These are phyloP conservation scores for Panicum hallii DNA, from an alignment of 202 grass and related monocot species.

Conservation along the genomic window DNA sequence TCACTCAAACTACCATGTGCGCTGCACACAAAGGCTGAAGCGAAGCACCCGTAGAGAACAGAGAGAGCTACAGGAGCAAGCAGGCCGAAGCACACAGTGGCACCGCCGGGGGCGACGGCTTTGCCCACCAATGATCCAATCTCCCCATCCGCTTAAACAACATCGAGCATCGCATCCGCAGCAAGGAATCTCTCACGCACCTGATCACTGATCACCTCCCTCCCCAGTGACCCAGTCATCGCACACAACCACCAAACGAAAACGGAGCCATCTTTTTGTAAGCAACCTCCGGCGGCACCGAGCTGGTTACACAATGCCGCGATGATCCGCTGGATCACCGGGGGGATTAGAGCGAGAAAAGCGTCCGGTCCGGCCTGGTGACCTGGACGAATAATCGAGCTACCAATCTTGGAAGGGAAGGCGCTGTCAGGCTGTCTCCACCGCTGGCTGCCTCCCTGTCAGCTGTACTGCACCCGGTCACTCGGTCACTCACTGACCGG, in stretches of 20 bases:
- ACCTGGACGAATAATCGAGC: slow-evolving; percentile 28
- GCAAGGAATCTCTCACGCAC: not conserved
- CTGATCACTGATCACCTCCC: not conserved
- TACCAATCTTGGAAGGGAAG: not conserved
- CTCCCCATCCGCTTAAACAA: not conserved
- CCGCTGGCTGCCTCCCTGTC: slow-evolving; percentile 42
- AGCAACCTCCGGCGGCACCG: not conserved
- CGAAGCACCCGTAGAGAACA: not conserved
- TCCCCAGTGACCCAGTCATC: not conserved
- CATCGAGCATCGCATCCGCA: not conserved
- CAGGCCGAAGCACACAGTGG: no score
- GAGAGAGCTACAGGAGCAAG: not conserved
- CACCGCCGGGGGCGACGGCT: no score
- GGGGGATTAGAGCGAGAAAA: not conserved
- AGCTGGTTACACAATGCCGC: not conserved
- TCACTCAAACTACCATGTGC: not conserved
- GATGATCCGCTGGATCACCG: not conserved
- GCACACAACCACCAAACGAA: slow-evolving; percentile 15
- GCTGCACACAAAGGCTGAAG: not conserved
- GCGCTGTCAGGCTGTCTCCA: slow-evolving; percentile 31
- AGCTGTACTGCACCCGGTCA: slow-evolving; percentile 6
- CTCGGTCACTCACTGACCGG: not conserved
- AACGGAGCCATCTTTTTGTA: not conserved
- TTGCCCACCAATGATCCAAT: no score
- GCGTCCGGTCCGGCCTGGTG: not conserved